Percentiles rank a stretch among this genome's conserved stretches.
These are phyloP conservation scores for Melanogaster broomeanus DNA, from an alignment of 768 basidiomycete genomes.

Conservation along the genomic window DNA sequence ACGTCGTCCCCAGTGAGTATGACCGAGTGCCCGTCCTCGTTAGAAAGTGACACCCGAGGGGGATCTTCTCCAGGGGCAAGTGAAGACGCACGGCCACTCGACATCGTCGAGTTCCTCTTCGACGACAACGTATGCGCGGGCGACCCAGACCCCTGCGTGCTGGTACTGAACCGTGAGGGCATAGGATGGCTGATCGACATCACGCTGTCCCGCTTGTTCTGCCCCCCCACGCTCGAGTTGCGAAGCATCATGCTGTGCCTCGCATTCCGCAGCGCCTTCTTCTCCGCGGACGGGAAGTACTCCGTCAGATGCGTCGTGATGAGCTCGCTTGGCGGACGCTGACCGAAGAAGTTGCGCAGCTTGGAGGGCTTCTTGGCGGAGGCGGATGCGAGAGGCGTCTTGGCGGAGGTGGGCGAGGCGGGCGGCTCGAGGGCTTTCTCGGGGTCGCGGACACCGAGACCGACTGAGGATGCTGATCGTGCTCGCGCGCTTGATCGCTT, in stretches of 20 bases:
- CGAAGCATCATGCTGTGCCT: conserved; percentile 83
- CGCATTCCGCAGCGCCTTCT: conserved; percentile 86
- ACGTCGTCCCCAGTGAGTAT: conserved; percentile 58
- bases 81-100: conserved; percentile 35
- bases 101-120: conserved; percentile 42
- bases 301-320: conserved; percentile 94
- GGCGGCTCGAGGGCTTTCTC: conserved; percentile 64
- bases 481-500: conserved; percentile 77
- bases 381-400: conserved; percentile 10
- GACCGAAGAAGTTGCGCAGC: conserved; percentile 95
- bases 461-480: conserved; percentile 93
- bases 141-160: conserved; percentile 32
- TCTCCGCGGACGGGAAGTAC: conserved; percentile 94
- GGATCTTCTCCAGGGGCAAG: conserved; percentile 45
- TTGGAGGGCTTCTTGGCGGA: conserved; percentile 58
- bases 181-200: conserved; percentile 42
- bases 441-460: conserved; percentile 84
- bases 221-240: conserved; percentile 43
- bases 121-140: conserved; percentile 47
- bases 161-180: conserved; percentile 41
- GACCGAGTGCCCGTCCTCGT: conserved; percentile 67
- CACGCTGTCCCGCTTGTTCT: conserved; percentile 48
- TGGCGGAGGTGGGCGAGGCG: conserved; percentile 47
- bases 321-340: conserved; percentile 95
- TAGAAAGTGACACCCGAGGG: conserved; percentile 75